Conservation (phyloP, 129 eudicot genomes). For the Lactuca saligna region DNA sequence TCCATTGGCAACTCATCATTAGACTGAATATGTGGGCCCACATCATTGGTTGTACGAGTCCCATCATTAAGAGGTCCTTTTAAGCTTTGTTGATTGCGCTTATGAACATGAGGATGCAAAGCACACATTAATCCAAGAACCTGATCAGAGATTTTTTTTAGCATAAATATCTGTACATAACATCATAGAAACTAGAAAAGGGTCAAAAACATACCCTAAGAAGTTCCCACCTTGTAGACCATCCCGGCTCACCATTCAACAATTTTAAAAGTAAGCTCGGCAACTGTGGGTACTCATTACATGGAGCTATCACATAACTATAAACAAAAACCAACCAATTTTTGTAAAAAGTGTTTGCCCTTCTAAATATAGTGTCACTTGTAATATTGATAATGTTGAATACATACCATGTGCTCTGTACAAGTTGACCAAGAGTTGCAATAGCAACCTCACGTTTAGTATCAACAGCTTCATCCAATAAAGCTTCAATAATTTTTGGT, state of each 20-base stretch:
- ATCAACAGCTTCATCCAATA: constrained; percentile 90
- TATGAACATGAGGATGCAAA: constrained; percentile 90
- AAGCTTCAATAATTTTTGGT: constrained; percentile 92
- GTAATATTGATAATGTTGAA: neutral
- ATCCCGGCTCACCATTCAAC: constrained; percentile 88
- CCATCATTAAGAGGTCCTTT: constrained; percentile 90
- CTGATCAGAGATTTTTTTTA: constrained; percentile 37
- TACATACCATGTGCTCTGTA: constrained; percentile 98
- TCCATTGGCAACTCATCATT: constrained; percentile 87
- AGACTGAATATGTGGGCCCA: constrained; percentile 81
- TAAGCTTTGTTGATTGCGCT: constrained; percentile 78
- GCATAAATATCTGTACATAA: constrained; percentile 21
- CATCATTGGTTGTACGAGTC: constrained; percentile 65
- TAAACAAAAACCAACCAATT: constrained; percentile 25
- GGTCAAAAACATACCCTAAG: constrained; percentile 54
- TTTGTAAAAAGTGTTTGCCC: constrained; percentile 4
- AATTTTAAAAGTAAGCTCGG: constrained; percentile 88
- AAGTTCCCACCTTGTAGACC: constrained; percentile 97
- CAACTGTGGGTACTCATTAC: constrained; percentile 77
- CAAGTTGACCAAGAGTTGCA: constrained; percentile 96
- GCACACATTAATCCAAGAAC: constrained; percentile 99
- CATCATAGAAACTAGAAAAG: neutral
- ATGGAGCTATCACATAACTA: constrained; percentile 92
- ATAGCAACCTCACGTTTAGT: constrained; percentile 97
- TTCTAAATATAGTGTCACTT: neutral